Evolutionary conservation across 2,329 filamentous ascomycete species (phyloP), one percentile per base, ranked within the genome.

Genomic region (Aotearoamyces nothofagi): DNA sequence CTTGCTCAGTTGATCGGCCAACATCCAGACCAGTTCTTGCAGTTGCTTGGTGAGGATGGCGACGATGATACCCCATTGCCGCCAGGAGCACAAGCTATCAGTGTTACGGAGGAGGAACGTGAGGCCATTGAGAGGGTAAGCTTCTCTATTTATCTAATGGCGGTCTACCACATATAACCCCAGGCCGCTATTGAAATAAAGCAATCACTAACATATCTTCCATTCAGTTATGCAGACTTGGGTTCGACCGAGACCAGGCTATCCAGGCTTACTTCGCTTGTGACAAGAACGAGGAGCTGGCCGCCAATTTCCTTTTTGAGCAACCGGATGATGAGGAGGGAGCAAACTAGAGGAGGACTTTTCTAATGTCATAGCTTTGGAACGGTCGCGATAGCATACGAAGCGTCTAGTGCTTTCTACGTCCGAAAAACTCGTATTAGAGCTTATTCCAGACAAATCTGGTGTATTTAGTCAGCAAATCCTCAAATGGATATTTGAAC

Each of bases 231-330:
- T 93, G 83, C 58, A 78, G 80, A 39, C 74, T 98, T 24, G 90
- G 90, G 19, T 98, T 98, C 52, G 75, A 87, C 45, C 76, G 86
- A 35, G 84, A 96, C 44, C 72, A 84, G 44, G 90, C 90, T 29
- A 93, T 96, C 42, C 87, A 98, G 58, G 90, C 90, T 15, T 98
- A 96, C 60, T 98, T 98, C 52, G 90, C 90, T 17, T 98, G 90
- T 55, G 90, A 98, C 57, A 98, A 96, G 69, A 96, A 98, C 54
- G 90, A 98, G 58, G 90, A 98, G 57, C 66, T 98, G 29, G 90
- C 90, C 1, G 90, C 90, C 39, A 98, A 98, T 58, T 96, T 94
- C 56, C 65, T 98, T 35, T 98, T 98, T 50, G 90, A 98, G 46
- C 84, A 96, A 58, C 86, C 86, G 7, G 84, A 92, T 36, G 86